A percentile compares a stretch with the other conserved stretches of the same genome.
These are phyloP conservation scores for Cladosporium sp. DNA, from an alignment of 2,329 filamentous ascomycete species.

Conservation along the genomic window DNA sequence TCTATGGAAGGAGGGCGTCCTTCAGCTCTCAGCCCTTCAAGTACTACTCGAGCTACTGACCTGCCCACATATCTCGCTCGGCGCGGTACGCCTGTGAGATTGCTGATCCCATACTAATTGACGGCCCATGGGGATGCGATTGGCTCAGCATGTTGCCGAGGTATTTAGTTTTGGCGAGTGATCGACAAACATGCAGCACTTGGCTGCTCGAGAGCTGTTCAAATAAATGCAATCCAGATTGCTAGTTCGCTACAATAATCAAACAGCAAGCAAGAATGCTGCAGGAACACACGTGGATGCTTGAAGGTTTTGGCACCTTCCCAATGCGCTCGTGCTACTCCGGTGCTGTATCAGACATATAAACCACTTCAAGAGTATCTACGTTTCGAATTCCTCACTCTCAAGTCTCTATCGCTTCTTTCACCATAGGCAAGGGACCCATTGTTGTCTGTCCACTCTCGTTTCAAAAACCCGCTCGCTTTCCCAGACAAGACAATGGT, in stretches of 20 bases:
- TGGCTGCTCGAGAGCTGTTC: slow-evolving; percentile 1
- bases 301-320: not conserved
- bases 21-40: not conserved
- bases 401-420: no score
- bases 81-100: not conserved
- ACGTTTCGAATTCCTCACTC: no score
- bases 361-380: no score
- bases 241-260: not conserved
- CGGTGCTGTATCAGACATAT: not conserved
- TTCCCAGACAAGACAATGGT: slow-evolving; percentile 17
- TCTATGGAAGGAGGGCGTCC: not conserved
- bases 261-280: slow-evolving; percentile 8
- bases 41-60: not conserved
- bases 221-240: slow-evolving; percentile 7
- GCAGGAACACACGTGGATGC: slow-evolving; percentile 7
- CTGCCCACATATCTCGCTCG: not conserved
- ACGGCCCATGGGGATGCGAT: not conserved
- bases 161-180: not conserved
- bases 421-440: no score
- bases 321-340: not conserved
- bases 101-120: slow-evolving; percentile 6
- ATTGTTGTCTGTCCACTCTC: not conserved
- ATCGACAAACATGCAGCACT: slow-evolving; percentile 4
- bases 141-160: slow-evolving; percentile 4
- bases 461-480: slow-evolving; percentile 5